Evolutionary conservation across 495 filamentous ascomycete genomes (phyloP).

Genomic region (Pyrenula massariospora): DNA sequence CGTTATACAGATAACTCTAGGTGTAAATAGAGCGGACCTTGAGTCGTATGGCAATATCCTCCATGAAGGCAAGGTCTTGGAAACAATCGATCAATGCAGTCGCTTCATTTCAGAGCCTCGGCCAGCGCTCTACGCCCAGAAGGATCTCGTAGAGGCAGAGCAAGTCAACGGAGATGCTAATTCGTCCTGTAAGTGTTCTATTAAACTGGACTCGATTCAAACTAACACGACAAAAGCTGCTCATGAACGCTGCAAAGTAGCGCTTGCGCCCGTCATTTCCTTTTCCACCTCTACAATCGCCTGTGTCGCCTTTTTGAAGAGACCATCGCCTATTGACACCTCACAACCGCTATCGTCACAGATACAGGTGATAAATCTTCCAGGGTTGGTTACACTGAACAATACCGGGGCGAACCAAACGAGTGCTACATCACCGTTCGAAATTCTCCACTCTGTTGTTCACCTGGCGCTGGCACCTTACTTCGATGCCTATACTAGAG

Average conservation of each 20-base stretch:
- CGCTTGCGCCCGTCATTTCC: constrained; percentile 67
- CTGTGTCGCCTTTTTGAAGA: constrained; percentile 82
- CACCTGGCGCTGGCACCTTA: constrained; percentile 83
- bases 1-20: constrained; percentile 74
- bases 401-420: constrained; percentile 54
- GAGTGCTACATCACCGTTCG: constrained; percentile 69
- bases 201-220: too few relatives aligned
- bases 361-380: constrained; percentile 84
- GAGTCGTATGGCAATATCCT: constrained; percentile 72
- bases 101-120: constrained; percentile 83
- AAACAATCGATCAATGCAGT: constrained; percentile 77
- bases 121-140: constrained; percentile 79
- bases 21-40: constrained; percentile 70
- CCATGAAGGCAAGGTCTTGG: constrained; percentile 51
- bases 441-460: constrained; percentile 76
- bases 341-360: constrained; percentile 67
- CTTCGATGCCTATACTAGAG: constrained; percentile 88
- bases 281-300: constrained; percentile 67
- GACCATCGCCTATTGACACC: constrained; percentile 74
- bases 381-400: constrained; percentile 57
- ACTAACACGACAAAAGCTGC: constrained; percentile 9
- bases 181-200: constrained; percentile 22
- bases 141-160: constrained; percentile 55
- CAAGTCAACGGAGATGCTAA: constrained; percentile 36
- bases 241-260: constrained; percentile 52